phyloP scores from a whole-genome alignment of 768 basidiomycete genomes.

The Mycena galericulata region DNA sequence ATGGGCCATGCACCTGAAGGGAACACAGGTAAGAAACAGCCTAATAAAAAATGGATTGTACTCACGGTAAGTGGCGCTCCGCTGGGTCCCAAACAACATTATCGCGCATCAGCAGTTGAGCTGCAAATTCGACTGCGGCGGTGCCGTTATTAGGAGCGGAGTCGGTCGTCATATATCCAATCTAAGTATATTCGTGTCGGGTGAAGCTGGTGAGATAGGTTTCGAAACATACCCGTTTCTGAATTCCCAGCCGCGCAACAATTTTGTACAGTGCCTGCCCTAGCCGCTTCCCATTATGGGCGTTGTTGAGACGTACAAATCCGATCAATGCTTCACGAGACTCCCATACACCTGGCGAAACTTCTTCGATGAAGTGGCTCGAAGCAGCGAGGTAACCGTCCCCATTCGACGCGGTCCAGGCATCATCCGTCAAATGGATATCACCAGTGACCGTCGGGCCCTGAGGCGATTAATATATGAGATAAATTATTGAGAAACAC shows the following conservation, averaged over 20 bases:
- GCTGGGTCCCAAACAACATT: conserved; percentile 12
- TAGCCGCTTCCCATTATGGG: conserved; percentile 50
- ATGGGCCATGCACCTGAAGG: conserved; percentile 45
- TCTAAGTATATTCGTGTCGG: not conserved
- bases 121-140: conserved; percentile 7
- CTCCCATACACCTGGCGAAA: conserved; percentile 38
- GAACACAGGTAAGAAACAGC: not conserved
- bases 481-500: not conserved
- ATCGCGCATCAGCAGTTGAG: not conserved
- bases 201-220: not conserved
- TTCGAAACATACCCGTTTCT: conserved; percentile 41
- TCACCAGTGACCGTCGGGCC: conserved; percentile 35
- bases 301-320: conserved; percentile 48
- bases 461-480: conserved; percentile 9
- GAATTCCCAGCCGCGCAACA: conserved; percentile 41
- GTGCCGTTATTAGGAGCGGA: conserved; percentile 2
- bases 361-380: conserved; percentile 53
- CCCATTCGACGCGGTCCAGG: conserved; percentile 51
- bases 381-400: conserved; percentile 54
- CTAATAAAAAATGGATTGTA: not conserved
- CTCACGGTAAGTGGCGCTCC: conserved; percentile 9
- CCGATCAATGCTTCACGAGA: conserved; percentile 46
- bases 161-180: conserved; percentile 7
- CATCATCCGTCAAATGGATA: conserved; percentile 51
- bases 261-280: conserved; percentile 50